phyloP scores from a whole-genome alignment of 176 grass and related monocot genomes.

The Dendrocalamus sinicus region DNA sequence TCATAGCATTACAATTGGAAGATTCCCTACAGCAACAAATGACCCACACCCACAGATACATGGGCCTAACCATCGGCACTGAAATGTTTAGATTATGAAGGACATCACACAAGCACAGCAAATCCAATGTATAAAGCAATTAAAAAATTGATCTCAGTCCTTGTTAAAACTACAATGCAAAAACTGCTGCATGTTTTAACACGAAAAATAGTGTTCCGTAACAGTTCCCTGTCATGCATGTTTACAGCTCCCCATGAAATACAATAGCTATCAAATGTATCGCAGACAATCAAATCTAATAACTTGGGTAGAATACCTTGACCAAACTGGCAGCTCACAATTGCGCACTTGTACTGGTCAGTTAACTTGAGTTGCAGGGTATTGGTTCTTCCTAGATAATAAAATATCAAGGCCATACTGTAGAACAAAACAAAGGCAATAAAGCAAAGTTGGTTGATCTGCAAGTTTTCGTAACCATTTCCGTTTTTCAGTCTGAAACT shows the following conservation, averaged over 20 bases:
- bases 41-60: neutral
- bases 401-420: neutral
- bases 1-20: neutral
- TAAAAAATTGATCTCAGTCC: neutral
- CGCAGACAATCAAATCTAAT: neutral
- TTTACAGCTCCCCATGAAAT: neutral
- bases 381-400: neutral
- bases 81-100: neutral
- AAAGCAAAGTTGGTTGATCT: neutral
- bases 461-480: neutral
- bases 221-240: neutral
- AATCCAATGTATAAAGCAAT: constrained; percentile 1
- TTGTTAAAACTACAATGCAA: neutral
- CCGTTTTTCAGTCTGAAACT: neutral
- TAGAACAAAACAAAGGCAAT: neutral
- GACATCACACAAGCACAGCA: neutral
- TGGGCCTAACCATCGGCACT: neutral
- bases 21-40: neutral
- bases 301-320: neutral
- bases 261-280: neutral
- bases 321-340: neutral
- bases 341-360: neutral
- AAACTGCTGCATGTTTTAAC: neutral
- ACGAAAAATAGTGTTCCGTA: neutral
- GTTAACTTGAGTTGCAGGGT: neutral